These are phyloP conservation scores for Alternaria alternata DNA, from an alignment of 2,329 filamentous ascomycete species.

Conservation along the genomic window DNA sequence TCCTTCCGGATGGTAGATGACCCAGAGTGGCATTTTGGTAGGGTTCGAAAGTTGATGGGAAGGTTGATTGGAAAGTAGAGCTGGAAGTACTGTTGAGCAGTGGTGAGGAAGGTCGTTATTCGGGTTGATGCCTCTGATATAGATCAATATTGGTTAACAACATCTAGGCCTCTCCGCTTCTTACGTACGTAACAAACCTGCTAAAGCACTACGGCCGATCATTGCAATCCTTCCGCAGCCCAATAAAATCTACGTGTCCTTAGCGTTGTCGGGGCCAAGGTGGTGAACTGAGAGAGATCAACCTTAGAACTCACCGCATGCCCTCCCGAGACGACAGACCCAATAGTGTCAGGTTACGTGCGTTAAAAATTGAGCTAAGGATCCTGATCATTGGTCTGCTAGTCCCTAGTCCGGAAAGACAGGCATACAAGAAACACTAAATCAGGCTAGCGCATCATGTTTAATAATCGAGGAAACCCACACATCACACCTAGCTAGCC, in stretches of 20 bases:
- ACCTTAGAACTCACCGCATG: no score
- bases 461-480: not conserved
- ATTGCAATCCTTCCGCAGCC: no score
- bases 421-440: not conserved
- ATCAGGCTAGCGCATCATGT: not conserved
- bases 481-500: no score
- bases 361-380: not conserved
- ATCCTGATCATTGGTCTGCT: not conserved
- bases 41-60: not conserved
- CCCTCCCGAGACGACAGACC: no score
- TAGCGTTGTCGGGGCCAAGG: not conserved
- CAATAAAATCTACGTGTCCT: not conserved
- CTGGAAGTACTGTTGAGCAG: not conserved
- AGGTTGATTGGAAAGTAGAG: fast-evolving
- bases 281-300: not conserved
- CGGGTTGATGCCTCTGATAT: not conserved
- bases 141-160: not conserved
- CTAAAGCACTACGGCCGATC: not conserved
- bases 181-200: not conserved
- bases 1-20: constrained; percentile 49
- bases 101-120: not conserved
- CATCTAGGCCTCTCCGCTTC: not conserved
- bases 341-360: no score
- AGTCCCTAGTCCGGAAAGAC: not conserved
- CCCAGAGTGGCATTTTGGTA: constrained; percentile 52